Base-by-base conservation (phyloP, 768 basidiomycete species). In the Ramaria sp. region DNA sequence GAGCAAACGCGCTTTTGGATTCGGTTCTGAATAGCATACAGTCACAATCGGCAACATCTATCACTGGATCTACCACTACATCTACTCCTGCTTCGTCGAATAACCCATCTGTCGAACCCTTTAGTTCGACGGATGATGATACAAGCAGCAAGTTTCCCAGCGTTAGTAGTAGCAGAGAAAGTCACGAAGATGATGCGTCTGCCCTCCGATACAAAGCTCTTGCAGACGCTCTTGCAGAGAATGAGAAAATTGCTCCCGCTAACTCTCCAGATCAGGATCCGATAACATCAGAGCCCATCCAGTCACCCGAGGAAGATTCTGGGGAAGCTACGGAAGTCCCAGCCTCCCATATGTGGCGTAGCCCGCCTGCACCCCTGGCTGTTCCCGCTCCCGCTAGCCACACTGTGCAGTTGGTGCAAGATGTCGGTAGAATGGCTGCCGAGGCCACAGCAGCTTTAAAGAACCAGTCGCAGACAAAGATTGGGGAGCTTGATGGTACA, bases 181-280 rank as follows among this genome's bases (percentile, higher is more conserved):
- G 44, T 34, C 22, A 34, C 47, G 37, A 55, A 36, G 55, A 47
- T 13, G 37, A 58, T 20, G n/a, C 20, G n/a, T 55, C 53, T 13
- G 76, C 79, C 41, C 79, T 81, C 55, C 75, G 81, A 51, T 82
- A 84, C 59, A 73, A 83, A 59, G 84, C 85, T 62, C 74, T 91
- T n/a, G 83, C 87, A 1, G 82, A 83, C 54, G 82, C 81, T 16
- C 69, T 91, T 39, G 88, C 90, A 60, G 86, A 84, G 16, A 66
- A 63, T 16, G 73, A 76, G 52, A 72, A 39, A 37, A 20, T 42
- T 9, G 36, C 36, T 16, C 20, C n/a, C 9, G 37, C 20, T n/a
- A 37, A 36, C 4, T 1, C 28, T 37, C 20, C 18, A 32, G 13
- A 18, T 50, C 30, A 32, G 13, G 22, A 18, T 50, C 28, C 49